Percentiles rank a stretch among this genome's conserved stretches.
Conservation (phyloP, 306 rosid species). For the Vachellia collinsii region DNA sequence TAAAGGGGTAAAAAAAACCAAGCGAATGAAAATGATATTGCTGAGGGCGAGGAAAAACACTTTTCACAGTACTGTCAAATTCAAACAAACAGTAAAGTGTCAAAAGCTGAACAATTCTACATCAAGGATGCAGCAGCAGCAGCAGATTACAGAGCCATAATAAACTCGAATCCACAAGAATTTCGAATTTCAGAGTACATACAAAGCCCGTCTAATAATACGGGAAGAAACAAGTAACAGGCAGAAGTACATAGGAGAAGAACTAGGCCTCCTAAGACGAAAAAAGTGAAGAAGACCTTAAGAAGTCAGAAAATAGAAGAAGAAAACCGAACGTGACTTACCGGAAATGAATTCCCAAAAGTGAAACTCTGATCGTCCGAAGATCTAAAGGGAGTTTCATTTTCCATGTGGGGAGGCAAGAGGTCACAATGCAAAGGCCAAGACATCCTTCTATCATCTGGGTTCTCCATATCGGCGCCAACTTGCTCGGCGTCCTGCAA, state of each 20-base stretch:
- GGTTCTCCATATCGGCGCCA: conserved; percentile 48
- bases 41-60: background rate
- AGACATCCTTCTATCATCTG: conserved; percentile 47
- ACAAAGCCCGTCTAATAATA: conserved; percentile 3
- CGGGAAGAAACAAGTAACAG: background rate
- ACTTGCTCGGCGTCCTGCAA: conserved; percentile 71
- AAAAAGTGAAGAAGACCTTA: too few species aligned
- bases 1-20: background rate
- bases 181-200: background rate
- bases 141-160: background rate
- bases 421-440: conserved; percentile 72
- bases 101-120: background rate
- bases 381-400: conserved; percentile 43
- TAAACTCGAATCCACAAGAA: background rate
- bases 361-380: conserved; percentile 39
- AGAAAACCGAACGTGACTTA: conserved; percentile 32
- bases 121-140: background rate
- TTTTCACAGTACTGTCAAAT: background rate
- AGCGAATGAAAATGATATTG: background rate
- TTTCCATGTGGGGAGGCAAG: conserved; percentile 58
- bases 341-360: conserved; percentile 64
- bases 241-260: background rate
- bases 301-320: conserved; percentile 4
- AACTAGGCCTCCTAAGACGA: background rate
- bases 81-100: background rate